These are phyloP conservation scores for Antrodiella citrinella DNA, from an alignment of 768 basidiomycete genomes.

Conservation along the genomic window DNA sequence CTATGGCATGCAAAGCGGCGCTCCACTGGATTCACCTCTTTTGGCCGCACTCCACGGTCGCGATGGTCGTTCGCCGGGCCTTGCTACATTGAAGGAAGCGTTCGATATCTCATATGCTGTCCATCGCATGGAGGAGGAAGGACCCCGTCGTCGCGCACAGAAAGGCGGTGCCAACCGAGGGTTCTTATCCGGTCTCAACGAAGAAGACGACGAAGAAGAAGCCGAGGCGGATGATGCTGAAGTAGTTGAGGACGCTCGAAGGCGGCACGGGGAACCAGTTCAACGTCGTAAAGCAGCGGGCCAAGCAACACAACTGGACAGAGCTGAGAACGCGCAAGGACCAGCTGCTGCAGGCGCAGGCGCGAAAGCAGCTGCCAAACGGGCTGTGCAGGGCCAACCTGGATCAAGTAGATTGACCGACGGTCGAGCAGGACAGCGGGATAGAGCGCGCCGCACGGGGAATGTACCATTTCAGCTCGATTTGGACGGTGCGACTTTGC, in stretches of 20 bases:
- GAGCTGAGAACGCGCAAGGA: constrained; percentile 19
- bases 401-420: constrained; percentile 31
- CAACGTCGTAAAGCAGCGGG: not conserved
- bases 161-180: constrained; percentile 78
- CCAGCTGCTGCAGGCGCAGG: constrained; percentile 18
- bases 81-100: constrained; percentile 92
- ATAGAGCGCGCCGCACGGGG: constrained; percentile 33
- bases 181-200: constrained; percentile 82
- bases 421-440: constrained; percentile 66
- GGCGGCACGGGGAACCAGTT: constrained; percentile 15
- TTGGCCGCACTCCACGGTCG: constrained; percentile 64
- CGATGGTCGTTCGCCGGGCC: constrained; percentile 79
- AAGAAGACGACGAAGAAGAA: constrained; percentile 73
- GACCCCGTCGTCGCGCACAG: constrained; percentile 76
- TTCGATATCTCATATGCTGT: constrained; percentile 99
- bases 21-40: constrained; percentile 82
- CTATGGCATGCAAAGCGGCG: constrained; percentile 27
- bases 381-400: constrained; percentile 12
- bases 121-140: constrained; percentile 99
- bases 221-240: constrained; percentile 42
- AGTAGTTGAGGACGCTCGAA: constrained; percentile 40
- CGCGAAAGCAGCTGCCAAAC: constrained; percentile 21
- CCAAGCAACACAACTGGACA: constrained; percentile 19
- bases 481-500: constrained; percentile 76
- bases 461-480: constrained; percentile 68